A percentile compares a stretch with the other conserved stretches of the same genome.
Conservation (phyloP, 2,329 filamentous ascomycete species). For the Trichophyton verrucosum region DNA sequence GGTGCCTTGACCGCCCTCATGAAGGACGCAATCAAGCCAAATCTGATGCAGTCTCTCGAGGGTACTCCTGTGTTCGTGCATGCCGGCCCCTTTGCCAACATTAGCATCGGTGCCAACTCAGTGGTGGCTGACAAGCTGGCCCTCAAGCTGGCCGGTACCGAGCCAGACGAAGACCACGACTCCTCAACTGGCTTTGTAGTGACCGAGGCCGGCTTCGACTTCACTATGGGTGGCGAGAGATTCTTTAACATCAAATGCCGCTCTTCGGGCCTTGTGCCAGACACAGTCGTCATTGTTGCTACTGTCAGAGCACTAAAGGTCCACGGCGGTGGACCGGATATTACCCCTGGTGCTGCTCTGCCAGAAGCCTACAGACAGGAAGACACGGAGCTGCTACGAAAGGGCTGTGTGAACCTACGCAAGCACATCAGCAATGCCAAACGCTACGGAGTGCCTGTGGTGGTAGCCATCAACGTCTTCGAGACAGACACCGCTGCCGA, state of each 20-base stretch:
- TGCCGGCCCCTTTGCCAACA: constrained; percentile 95
- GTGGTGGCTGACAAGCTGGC: constrained; percentile 91
- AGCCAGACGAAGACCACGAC: constrained; percentile 73
- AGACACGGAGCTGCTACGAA: constrained; percentile 80
- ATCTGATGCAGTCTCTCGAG: constrained; percentile 95
- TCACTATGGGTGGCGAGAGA: constrained; percentile 97
- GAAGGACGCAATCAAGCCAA: constrained; percentile 97
- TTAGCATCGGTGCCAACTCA: constrained; percentile 92
- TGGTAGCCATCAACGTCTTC: constrained; percentile 96
- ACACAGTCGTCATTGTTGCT: constrained; percentile 88
- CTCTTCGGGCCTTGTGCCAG: constrained; percentile 79
- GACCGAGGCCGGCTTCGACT: constrained; percentile 96
- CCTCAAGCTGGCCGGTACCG: constrained; percentile 87
- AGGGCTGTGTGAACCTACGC: constrained; percentile 83
- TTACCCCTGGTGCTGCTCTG: constrained; percentile 74
- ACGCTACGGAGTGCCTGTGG: constrained; percentile 79
- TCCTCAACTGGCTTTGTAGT: constrained; percentile 84
- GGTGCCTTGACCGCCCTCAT: constrained; percentile 89
- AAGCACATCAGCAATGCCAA: constrained; percentile 92
- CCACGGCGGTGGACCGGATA: constrained; percentile 90
- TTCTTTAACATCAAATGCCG: constrained; percentile 99
- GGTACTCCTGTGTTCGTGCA: constrained; percentile 97
- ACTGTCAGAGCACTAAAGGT: constrained; percentile 94
- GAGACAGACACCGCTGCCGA: constrained; percentile 88
- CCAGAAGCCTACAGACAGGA: constrained; percentile 81